Conservation (phyloP, 225 moss, liverwort and hornwort species). For the Asterella californica region DNA sequence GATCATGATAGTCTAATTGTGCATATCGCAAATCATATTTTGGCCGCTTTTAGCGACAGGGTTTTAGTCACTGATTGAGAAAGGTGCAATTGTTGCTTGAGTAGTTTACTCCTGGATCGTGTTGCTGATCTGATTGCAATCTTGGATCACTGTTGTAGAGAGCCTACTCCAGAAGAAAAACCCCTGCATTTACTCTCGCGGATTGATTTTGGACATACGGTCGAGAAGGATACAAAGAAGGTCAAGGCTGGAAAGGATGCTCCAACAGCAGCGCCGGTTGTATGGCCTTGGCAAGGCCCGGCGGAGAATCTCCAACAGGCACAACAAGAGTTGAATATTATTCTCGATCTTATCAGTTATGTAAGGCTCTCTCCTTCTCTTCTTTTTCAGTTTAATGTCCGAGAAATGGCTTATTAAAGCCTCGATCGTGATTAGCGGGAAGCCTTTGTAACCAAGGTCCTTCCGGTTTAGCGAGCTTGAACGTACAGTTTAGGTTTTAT, state of each 20-base stretch:
- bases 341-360: slow-evolving; percentile 78
- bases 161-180: slow-evolving; percentile 73
- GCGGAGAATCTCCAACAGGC: slow-evolving; percentile 86
- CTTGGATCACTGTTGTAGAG: slow-evolving; percentile 36
- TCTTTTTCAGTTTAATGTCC: too few species aligned
- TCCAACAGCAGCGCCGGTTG: slow-evolving; percentile 50
- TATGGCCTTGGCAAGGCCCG: slow-evolving; percentile 91
- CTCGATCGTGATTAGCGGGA: too few species aligned
- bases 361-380: slow-evolving; percentile 31
- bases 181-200: slow-evolving; percentile 80
- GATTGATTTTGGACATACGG: slow-evolving; percentile 77
- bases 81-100: not conserved
- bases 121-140: not conserved
- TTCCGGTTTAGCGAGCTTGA: slow-evolving; percentile 2
- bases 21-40: not conserved
- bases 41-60: not conserved
- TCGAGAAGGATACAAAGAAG: slow-evolving; percentile 65
- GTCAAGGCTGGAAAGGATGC: slow-evolving; percentile 66
- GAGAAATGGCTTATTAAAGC: too few species aligned
- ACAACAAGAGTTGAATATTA: slow-evolving; percentile 80
- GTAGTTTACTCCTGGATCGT: not conserved
- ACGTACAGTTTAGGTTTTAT: slow-evolving; percentile 16
- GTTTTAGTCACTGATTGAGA: not conserved
- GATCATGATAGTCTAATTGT: too few species aligned
- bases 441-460: not conserved